Evolutionary conservation across 164 flowering plant genomes (phyloP), one percentile per base, ranked within the genome.

Genomic region (Paratinospora sagittata): DNA sequence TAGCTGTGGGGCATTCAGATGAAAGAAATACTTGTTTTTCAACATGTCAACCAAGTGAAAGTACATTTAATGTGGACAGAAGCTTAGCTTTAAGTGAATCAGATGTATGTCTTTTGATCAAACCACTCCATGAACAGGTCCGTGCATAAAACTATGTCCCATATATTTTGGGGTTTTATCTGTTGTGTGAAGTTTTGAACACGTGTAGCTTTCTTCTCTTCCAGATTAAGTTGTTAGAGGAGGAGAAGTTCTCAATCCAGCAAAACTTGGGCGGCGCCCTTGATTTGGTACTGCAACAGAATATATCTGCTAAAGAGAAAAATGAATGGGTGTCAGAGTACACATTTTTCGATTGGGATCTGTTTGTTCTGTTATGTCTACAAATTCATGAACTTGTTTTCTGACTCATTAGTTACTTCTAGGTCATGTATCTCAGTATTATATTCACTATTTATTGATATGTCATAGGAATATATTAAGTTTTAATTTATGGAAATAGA

Each of bases 111-210:
- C 60, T 76, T 69, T 84, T 87, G 72, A 88, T 89, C 45, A 85
- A 89, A 82, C 86, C 86, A 72, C 96, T 91, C 62, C 89, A 91
- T 78, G 95, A 96, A 68, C 90, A 92, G 92, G 99, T 90, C 63
- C 43, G 34, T 55, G 8, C 60, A 75, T 27, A 5, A 16, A 14
- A 36, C 23, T 43, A n/a, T 3, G 60, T 16, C 8, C 21, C 23
- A 1, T 52, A 16, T 52, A n/a, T 17, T 17, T 6, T 8, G 1
- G 5, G 21, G 3, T 19, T 19, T 52, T 2, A 17, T 19, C 60
- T 52, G 17, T 30, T 73, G 37, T 3, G 6, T 16, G 24, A 19
- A 69, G 26, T 27, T 68, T 55, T 58, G 23, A 37, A 6, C 52
- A 30, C 55, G 33, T 3, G 45, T 14, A 11, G n/a, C 39, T 72